phyloP scores from a whole-genome alignment of 495 filamentous ascomycete species.

The Lasiosphaeria ovina region DNA sequence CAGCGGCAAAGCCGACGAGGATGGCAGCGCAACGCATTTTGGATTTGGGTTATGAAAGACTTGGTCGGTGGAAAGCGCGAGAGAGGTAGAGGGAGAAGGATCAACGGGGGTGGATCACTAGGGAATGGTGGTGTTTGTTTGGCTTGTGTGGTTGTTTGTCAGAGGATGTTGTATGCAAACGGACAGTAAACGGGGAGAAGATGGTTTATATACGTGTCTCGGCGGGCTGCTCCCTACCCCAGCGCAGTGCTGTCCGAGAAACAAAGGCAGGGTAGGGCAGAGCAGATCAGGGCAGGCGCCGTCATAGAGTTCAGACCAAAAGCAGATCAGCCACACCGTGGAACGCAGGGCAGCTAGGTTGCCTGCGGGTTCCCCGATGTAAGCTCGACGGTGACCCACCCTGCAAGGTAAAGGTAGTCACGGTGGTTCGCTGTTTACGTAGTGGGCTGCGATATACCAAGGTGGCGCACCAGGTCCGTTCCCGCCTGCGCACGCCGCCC shows the following conservation, averaged over 20 bases:
- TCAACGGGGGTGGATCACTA: not conserved
- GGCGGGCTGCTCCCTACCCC: not conserved
- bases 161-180: not conserved
- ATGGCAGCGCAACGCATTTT: conserved; percentile 28
- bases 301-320: conserved; percentile 1
- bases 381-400: not conserved
- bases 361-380: not conserved
- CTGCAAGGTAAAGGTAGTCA: too few species aligned
- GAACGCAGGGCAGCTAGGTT: not conserved
- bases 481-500: not conserved
- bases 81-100: not conserved
- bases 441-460: not conserved
- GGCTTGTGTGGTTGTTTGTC: not conserved
- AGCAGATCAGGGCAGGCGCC: not conserved
- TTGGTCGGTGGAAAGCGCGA: not conserved
- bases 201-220: conserved; percentile 1
- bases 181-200: not conserved
- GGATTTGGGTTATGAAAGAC: conserved; percentile 7
- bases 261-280: not conserved
- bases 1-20: conserved; percentile 22
- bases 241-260: not conserved
- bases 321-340: conserved; percentile 1
- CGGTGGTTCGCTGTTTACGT: not conserved
- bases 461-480: not conserved
- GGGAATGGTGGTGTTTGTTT: not conserved